Evolutionary conservation across 169 alveolate species (phyloP).

Genomic region (Plasmodium adleri): DNA sequence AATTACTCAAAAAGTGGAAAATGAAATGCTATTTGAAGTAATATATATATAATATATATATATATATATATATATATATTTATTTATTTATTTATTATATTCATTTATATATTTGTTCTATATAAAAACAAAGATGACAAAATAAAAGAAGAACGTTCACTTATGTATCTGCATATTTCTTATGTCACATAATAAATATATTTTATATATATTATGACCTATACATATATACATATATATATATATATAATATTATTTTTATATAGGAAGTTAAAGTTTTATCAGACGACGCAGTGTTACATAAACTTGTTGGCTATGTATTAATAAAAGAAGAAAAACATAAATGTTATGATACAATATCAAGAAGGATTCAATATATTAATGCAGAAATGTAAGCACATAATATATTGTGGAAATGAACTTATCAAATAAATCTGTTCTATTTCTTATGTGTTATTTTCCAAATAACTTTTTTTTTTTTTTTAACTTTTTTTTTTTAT

Average conservation of each 20-base stretch:
- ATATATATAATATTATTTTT: not conserved
- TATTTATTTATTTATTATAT: not conserved
- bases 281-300: conserved; percentile 47
- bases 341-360: conserved; percentile 59
- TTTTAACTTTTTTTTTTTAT: not conserved
- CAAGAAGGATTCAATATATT: conserved; percentile 58
- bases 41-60: not conserved
- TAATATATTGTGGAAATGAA: not conserved
- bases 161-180: no score
- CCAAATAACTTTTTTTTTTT: no score
- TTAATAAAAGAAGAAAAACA: conserved; percentile 53
- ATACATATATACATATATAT: no score
- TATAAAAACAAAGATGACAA: not conserved
- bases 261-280: conserved; percentile 55
- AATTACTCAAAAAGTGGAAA: conserved; percentile 66
- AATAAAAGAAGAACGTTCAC: no score
- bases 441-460: not conserved
- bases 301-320: conserved; percentile 44
- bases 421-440: no score
- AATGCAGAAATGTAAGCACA: conserved; percentile 55
- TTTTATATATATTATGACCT: no score
- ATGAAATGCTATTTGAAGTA: conserved; percentile 72
- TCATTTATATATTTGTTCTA: not conserved
- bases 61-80: not conserved
- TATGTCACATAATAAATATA: no score